Conservation (phyloP, 768 basidiomycete species). For the Boletus subcaerulescens region DNA sequence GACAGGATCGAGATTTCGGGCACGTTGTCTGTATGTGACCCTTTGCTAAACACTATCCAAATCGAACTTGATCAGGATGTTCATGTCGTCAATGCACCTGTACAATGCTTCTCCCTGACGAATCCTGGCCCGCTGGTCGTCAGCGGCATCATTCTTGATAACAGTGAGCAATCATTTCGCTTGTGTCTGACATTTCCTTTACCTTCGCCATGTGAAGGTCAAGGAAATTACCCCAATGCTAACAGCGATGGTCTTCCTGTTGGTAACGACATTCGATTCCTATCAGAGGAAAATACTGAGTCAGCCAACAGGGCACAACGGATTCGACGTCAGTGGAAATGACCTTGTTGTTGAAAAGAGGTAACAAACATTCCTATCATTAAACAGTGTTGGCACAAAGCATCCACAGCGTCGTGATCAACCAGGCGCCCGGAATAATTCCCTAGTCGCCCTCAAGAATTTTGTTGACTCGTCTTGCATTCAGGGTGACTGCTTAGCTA, state of each 20-base stretch:
- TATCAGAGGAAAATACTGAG: too few species aligned
- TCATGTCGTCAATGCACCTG: slow-evolving; percentile 40
- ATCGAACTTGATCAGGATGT: slow-evolving; percentile 27
- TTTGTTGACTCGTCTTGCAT: neutral
- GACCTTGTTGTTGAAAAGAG: slow-evolving; percentile 32
- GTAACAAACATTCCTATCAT: slow-evolving; percentile 6
- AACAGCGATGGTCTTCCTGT: slow-evolving; percentile 48
- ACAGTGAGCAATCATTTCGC: slow-evolving; percentile 41
- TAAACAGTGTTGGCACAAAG: neutral
- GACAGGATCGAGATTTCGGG: slow-evolving; percentile 41
- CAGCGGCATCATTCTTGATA: slow-evolving; percentile 48
- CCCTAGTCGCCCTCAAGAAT: neutral
- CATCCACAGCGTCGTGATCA: slow-evolving; percentile 20
- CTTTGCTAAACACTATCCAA: neutral
- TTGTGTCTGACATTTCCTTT: neutral
- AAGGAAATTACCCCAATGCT: slow-evolving; percentile 49
- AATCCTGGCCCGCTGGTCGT: slow-evolving; percentile 38
- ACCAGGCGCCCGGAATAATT: slow-evolving; percentile 15
- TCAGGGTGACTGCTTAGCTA: slow-evolving; percentile 63
- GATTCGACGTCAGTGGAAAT: slow-evolving; percentile 43
- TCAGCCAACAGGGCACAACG: slow-evolving; percentile 38
- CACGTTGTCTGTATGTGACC: slow-evolving; percentile 30
- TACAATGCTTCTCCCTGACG: slow-evolving; percentile 31
- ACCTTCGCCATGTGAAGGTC: slow-evolving; percentile 34
- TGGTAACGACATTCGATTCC: slow-evolving; percentile 27